phyloP scores from a whole-genome alignment of 495 filamentous ascomycete genomes.

The Daldinia loculata region DNA sequence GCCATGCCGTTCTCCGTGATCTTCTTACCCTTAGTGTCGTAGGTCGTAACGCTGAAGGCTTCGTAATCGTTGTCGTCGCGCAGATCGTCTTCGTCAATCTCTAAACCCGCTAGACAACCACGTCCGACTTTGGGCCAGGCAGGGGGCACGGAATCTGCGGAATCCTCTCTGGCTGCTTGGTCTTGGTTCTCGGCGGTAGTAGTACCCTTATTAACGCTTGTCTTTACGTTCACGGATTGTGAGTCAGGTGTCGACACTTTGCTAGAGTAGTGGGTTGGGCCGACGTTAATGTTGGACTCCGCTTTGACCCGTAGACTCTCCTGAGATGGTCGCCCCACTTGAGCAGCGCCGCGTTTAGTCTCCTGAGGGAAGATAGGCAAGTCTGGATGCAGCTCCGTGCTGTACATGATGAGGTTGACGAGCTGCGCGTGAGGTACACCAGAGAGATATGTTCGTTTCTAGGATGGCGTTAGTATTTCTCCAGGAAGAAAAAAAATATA shows the following conservation, averaged over 20 bases:
- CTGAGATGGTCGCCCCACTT: conserved; percentile 44
- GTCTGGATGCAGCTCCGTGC: conserved; percentile 51
- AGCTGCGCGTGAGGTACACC: conserved; percentile 49
- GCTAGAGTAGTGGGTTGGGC: conserved; percentile 28
- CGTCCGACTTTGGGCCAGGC: conserved; percentile 74
- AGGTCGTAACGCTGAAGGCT: conserved; percentile 61
- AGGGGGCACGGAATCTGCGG: conserved; percentile 57
- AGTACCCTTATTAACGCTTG: not conserved
- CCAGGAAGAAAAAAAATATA: too few species aligned
- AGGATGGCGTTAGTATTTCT: conserved; percentile 14
- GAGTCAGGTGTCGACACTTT: conserved; percentile 35
- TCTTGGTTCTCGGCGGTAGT: not conserved
- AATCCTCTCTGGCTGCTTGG: conserved; percentile 32
- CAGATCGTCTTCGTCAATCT: conserved; percentile 57
- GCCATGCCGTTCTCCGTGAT: conserved; percentile 44
- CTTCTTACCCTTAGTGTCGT: conserved; percentile 53
- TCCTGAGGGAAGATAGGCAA: conserved; percentile 55
- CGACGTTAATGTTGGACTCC: conserved; percentile 30
- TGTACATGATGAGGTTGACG: conserved; percentile 50
- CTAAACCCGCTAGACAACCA: conserved; percentile 58
- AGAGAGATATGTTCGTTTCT: conserved; percentile 54
- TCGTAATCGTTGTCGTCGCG: conserved; percentile 60
- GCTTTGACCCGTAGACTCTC: conserved; percentile 13
- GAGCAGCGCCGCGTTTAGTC: conserved; percentile 40
- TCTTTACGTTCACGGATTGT: conserved; percentile 10